Conservation (phyloP, 2,329 filamentous ascomycete genomes). For the Exserohilum turcica region DNA sequence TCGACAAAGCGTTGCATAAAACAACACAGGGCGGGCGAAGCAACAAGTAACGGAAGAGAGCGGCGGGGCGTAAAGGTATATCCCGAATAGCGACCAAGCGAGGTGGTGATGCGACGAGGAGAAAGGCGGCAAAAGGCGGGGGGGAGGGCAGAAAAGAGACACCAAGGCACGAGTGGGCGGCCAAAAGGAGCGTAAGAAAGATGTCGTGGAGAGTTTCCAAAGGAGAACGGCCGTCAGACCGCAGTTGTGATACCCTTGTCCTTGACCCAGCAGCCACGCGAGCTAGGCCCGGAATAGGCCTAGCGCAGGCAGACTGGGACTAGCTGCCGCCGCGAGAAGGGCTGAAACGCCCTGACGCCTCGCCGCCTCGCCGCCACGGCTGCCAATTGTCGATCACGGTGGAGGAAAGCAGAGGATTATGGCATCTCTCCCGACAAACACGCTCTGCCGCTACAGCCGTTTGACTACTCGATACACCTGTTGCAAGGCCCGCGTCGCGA, state of each 20-base stretch:
- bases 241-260: not conserved
- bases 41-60: not conserved
- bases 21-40: not conserved
- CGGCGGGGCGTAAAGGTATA: not conserved
- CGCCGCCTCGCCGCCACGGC: not conserved
- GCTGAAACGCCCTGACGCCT: slow-evolving; percentile 1
- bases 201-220: not conserved
- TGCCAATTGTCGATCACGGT: slow-evolving; percentile 1
- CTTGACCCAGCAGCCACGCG: not conserved
- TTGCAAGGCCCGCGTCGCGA: not conserved
- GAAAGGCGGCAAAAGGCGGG: not conserved
- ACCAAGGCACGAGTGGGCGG: not conserved
- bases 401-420: not conserved
- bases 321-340: slow-evolving; percentile 6
- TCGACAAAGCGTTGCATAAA: not conserved
- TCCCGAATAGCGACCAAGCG: not conserved
- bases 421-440: not conserved
- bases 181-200: slow-evolving; percentile 3
- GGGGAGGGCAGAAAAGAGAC: not conserved
- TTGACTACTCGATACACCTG: not conserved
- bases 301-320: not conserved
- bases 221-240: slow-evolving; percentile 2
- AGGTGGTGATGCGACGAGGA: not conserved
- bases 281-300: not conserved
- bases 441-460: not conserved